A percentile compares a stretch with the other conserved stretches of the same genome.
These are phyloP conservation scores for Eutrema heterophyllum DNA, from an alignment of 345 rosid genomes.

Conservation along the genomic window DNA sequence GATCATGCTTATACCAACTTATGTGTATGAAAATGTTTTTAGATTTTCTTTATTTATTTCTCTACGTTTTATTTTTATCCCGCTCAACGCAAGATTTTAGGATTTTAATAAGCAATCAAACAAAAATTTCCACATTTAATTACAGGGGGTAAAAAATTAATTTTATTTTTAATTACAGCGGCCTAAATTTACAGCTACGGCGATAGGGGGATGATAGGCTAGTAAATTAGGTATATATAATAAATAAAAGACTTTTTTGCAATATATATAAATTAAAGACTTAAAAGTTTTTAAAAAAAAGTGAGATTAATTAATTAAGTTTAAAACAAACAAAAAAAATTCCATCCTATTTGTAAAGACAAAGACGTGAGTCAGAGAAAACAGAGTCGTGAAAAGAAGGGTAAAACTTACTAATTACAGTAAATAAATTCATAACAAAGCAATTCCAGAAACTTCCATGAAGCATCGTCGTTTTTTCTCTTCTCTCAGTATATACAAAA, in stretches of 20 bases:
- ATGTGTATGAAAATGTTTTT: neutral
- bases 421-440: conserved; percentile 10
- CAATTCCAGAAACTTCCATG: conserved; percentile 5
- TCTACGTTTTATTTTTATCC: neutral
- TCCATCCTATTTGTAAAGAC: neutral
- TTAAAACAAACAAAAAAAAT: neutral
- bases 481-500: neutral
- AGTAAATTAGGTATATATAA: neutral
- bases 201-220: neutral
- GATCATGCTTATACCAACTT: neutral
- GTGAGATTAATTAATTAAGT: neutral
- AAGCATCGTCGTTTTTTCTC: neutral
- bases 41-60: no score
- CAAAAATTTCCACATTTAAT: no score
- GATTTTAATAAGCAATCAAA: no score
- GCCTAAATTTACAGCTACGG: neutral
- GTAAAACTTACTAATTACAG: conserved; percentile 24
- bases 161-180: neutral
- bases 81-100: neutral
- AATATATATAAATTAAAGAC: no score
- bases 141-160: no score
- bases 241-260: no score
- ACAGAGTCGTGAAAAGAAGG: neutral
- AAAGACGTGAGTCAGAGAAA: neutral
- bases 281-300: neutral